These are phyloP conservation scores for Hyaloscypha variabilis DNA, from an alignment of 495 filamentous ascomycete species.

Conservation along the genomic window DNA sequence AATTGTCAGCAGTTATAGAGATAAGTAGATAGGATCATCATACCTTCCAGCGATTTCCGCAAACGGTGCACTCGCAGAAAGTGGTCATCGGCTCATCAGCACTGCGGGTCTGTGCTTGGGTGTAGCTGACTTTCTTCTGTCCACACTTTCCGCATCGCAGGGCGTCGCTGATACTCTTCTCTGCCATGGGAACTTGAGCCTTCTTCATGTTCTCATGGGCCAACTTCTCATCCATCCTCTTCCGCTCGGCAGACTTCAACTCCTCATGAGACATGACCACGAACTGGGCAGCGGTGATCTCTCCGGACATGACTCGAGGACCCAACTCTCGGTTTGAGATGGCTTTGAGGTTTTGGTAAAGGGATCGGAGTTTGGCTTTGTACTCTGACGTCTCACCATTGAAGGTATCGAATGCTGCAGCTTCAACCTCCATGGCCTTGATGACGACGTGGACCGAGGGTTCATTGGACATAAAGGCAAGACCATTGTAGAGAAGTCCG, in stretches of 20 bases:
- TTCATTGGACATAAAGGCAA: conserved; percentile 62
- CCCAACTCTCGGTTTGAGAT: conserved; percentile 80
- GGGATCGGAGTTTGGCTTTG: conserved; percentile 81
- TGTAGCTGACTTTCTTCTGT: conserved; percentile 92
- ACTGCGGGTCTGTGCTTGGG: conserved; percentile 91
- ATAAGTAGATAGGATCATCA: conserved; percentile 22
- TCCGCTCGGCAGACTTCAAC: conserved; percentile 73
- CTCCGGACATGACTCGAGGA: conserved; percentile 69
- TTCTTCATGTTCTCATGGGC: conserved; percentile 93
- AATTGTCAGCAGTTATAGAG: conserved; percentile 10
- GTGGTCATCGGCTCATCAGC: conserved; percentile 93
- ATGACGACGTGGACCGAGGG: conserved; percentile 59
- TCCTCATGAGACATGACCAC: conserved; percentile 77
- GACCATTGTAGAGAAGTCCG: conserved; percentile 88
- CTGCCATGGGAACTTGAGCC: conserved; percentile 85
- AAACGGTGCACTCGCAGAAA: conserved; percentile 76
- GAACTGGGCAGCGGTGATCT: conserved; percentile 70
- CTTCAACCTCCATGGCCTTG: conserved; percentile 72
- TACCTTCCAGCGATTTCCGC: conserved; percentile 78
- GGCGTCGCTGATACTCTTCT: conserved; percentile 83
- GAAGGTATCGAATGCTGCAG: conserved; percentile 65
- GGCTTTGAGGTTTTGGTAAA: conserved; percentile 93
- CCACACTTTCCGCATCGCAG: conserved; percentile 88
- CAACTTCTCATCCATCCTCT: conserved; percentile 66
- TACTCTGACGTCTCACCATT: conserved; percentile 73